Evolutionary conservation across 1,284 basidiomycete species (phyloP).

Genomic region (Somion occarium): DNA sequence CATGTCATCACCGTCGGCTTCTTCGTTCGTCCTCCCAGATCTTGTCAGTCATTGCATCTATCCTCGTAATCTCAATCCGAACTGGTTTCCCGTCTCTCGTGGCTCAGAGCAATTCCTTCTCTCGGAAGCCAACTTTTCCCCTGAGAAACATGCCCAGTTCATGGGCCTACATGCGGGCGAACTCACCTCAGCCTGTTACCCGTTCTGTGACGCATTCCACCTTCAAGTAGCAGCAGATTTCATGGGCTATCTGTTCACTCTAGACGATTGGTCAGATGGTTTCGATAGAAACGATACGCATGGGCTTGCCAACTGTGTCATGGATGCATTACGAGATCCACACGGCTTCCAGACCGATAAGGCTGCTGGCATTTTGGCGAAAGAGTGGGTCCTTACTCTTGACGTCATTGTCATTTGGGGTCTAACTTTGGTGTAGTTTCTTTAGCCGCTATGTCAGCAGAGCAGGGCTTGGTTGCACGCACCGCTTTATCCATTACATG

Average conservation of each 20-base stretch:
- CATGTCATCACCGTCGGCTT: not conserved
- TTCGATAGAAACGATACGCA: conserved; percentile 26
- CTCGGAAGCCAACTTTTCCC: conserved; percentile 49
- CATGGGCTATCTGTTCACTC: conserved; percentile 36
- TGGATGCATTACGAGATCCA: conserved; percentile 33
- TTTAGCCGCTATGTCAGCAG: conserved; percentile 19
- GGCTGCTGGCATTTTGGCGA: conserved; percentile 19
- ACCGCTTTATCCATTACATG: conserved; percentile 32
- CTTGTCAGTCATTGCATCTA: conserved; percentile 64
- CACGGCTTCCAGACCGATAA: conserved; percentile 17
- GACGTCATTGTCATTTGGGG: not conserved
- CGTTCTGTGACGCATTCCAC: conserved; percentile 32
- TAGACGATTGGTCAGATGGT: conserved; percentile 35
- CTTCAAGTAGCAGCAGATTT: conserved; percentile 51
- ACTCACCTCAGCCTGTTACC: conserved; percentile 57
- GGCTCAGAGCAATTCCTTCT: conserved; percentile 68
- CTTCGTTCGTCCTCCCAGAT: conserved; percentile 48
- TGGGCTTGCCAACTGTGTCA: conserved; percentile 27
- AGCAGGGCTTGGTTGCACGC: conserved; percentile 14
- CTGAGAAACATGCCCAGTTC: conserved; percentile 47
- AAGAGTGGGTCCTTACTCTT: conserved; percentile 13
- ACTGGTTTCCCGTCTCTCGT: conserved; percentile 49
- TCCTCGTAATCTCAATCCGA: conserved; percentile 45
- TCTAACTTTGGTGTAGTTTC: conserved; percentile 26
- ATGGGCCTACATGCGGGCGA: conserved; percentile 48